Evolutionary conservation across 306 rosid genomes (phyloP), one percentile per base, ranked within the genome.

Genomic region (Phaseolus lunatus): DNA sequence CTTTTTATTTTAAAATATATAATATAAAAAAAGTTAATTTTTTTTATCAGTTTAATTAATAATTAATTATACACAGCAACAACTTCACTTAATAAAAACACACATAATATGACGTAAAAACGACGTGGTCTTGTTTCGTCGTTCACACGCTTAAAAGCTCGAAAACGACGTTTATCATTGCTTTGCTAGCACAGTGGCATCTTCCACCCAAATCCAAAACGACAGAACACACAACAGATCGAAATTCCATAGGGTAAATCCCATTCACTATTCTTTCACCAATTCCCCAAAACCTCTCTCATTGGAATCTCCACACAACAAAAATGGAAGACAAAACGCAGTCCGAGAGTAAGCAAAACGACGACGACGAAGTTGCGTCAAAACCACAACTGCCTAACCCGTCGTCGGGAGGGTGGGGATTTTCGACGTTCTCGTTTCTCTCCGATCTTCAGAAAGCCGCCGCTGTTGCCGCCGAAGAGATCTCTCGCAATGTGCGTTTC

Each of bases 401-500:
- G 2, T 62, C 76, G 18, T 86, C 96, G 87, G 96, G 97, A 23
- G 93, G 94, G 24, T 94, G 98, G 97, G 97, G 91, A 3, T 87
- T 94, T 69, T 88, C 96, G 22, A 71, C 89, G n/a, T 78, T 89
- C 65, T 84, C 96, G 3, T 89, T 94, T 78, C 83, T 91, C 80
- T 80, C 90, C 4, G 96, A 94, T 90, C 97, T 94, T 78, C 98
- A 91, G 77, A 91, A 90, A 37, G 98, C 96, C 20, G 98, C 97
- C 9, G 89, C 89, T 53, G 96, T 89, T 67, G 98, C 98, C 47
- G 98, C 97, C 9, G 96, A 93, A 72, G 98, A 93, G 88, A 91
- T 93, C 85, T 91, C 98, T 44, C 97, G 98, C 86, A 91, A 88
- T 88, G 98, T 94, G 82, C 75, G 89, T 70, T 22, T 72, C 43